Percentiles rank a stretch among this genome's conserved stretches.
These are phyloP conservation scores for Penicillium sp. DNA, from an alignment of 2,329 filamentous ascomycete genomes.

Conservation along the genomic window DNA sequence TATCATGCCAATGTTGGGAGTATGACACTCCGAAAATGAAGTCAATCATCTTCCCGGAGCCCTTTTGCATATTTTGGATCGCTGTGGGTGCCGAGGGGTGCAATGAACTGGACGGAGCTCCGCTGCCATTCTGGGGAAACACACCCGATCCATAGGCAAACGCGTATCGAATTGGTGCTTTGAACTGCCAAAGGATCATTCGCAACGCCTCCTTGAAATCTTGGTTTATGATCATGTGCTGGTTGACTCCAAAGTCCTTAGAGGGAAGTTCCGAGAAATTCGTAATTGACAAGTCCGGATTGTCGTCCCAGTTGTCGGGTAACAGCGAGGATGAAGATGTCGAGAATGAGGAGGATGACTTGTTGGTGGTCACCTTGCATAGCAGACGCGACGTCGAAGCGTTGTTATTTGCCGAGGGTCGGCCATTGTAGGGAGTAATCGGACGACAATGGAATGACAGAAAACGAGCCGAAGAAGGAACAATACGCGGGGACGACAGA, in stretches of 20 bases:
- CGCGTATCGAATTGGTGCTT: slow-evolving; percentile 89
- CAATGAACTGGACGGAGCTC: slow-evolving; percentile 44
- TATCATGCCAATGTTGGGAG: slow-evolving; percentile 92
- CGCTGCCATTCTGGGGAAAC: slow-evolving; percentile 70
- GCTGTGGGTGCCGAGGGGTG: slow-evolving; percentile 81
- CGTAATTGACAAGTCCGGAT: slow-evolving; percentile 68
- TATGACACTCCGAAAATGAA: slow-evolving; percentile 96
- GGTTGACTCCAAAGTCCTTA: slow-evolving; percentile 85
- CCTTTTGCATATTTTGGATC: slow-evolving; percentile 80
- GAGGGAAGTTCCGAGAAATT: slow-evolving; percentile 75
- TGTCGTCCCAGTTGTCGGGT: slow-evolving; percentile 69
- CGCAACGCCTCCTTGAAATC: slow-evolving; percentile 91
- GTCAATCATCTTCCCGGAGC: slow-evolving; percentile 93
- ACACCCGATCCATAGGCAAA: slow-evolving; percentile 98
- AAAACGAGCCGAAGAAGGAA: slow-evolving; percentile 26
- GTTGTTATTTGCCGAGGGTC: slow-evolving; percentile 13
- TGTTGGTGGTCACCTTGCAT: slow-evolving; percentile 17
- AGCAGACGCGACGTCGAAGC: slow-evolving; percentile 20
- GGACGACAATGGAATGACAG: slow-evolving; percentile 33
- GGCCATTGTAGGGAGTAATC: slow-evolving; percentile 22
- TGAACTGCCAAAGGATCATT: slow-evolving; percentile 85
- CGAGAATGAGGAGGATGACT: slow-evolving; percentile 33
- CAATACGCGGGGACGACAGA: slow-evolving; percentile 18
- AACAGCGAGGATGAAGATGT: slow-evolving; percentile 31
- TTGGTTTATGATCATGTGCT: slow-evolving; percentile 92